Evolutionary conservation across 2,329 filamentous ascomycete species (phyloP).

Genomic region (Aspergillus aculeatus): DNA sequence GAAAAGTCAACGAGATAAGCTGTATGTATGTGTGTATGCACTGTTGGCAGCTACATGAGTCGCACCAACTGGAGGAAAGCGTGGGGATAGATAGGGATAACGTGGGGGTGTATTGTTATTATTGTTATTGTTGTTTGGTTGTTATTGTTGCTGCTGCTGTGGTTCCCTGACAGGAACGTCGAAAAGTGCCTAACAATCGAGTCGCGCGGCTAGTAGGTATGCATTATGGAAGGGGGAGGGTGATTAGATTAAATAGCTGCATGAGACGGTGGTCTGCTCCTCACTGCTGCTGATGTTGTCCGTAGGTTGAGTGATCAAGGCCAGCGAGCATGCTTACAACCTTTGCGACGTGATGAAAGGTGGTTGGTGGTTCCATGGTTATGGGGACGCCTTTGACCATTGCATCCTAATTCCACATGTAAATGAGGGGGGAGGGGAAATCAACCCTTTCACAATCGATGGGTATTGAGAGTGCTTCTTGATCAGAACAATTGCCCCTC

Average conservation of each 20-base stretch:
- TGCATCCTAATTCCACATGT: background rate
- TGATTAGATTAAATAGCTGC: background rate
- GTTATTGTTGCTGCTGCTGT: no score
- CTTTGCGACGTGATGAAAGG: background rate
- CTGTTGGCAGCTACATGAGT: background rate
- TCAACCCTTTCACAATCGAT: no score
- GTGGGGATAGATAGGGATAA: constrained; percentile 4
- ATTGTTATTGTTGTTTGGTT: background rate
- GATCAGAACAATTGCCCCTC: no score
- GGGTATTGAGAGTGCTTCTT: no score
- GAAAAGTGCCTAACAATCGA: background rate
- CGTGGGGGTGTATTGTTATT: background rate
- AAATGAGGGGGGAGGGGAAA: no score
- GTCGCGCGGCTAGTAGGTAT: background rate
- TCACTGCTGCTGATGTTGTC: background rate
- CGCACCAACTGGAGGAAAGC: background rate
- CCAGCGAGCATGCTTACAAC: background rate
- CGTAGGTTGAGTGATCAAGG: background rate
- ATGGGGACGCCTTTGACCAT: background rate
- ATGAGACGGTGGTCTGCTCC: background rate
- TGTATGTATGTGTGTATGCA: background rate
- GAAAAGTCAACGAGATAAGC: background rate
- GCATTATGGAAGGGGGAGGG: constrained; percentile 3
- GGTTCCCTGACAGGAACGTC: background rate
- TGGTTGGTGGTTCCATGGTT: background rate